Conservation (phyloP, 192 early-diverging fungal species). For the Coemansia sp. region DNA sequence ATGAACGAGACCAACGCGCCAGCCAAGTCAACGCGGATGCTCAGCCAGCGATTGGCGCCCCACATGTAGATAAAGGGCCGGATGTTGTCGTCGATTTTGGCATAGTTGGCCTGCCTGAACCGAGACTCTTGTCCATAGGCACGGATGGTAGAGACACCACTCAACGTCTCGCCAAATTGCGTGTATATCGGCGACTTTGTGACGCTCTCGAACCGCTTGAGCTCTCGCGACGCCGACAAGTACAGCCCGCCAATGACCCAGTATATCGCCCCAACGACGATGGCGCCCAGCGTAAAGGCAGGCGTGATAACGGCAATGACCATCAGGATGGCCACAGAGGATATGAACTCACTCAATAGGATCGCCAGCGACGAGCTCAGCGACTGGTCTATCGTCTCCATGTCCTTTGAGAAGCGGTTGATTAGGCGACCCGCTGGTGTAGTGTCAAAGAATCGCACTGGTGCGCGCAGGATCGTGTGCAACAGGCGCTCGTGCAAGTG, state of each 20-base stretch:
- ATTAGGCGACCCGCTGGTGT: conserved; percentile 86
- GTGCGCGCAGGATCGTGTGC: conserved; percentile 60
- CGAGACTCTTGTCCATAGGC: conserved; percentile 62
- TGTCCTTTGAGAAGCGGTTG: conserved; percentile 90
- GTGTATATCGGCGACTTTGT: conserved; percentile 74
- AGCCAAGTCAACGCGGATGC: conserved; percentile 71
- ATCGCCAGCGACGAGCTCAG: conserved; percentile 67
- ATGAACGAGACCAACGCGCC: conserved; percentile 62
- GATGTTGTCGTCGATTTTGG: conserved; percentile 75
- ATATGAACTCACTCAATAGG: conserved; percentile 52
- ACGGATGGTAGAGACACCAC: conserved; percentile 67
- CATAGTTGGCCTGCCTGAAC: conserved; percentile 77
- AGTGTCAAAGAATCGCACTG: conserved; percentile 67
- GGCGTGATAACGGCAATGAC: conserved; percentile 59
- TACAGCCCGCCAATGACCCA: conserved; percentile 63
- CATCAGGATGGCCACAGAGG: conserved; percentile 44
- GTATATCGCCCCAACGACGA: conserved; percentile 58
- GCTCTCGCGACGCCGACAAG: conserved; percentile 69
- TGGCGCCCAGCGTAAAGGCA: conserved; percentile 54
- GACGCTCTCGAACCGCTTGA: conserved; percentile 79
- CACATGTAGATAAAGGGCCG: conserved; percentile 80
- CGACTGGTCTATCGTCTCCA: conserved; percentile 72
- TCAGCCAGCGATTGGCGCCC: conserved; percentile 69
- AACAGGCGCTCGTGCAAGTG: conserved; percentile 39
- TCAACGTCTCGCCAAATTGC: conserved; percentile 62